Percentiles rank a stretch among this genome's conserved stretches.
phyloP scores from a whole-genome alignment of 257 asterid genomes.

The Ligustrum vulgare region DNA sequence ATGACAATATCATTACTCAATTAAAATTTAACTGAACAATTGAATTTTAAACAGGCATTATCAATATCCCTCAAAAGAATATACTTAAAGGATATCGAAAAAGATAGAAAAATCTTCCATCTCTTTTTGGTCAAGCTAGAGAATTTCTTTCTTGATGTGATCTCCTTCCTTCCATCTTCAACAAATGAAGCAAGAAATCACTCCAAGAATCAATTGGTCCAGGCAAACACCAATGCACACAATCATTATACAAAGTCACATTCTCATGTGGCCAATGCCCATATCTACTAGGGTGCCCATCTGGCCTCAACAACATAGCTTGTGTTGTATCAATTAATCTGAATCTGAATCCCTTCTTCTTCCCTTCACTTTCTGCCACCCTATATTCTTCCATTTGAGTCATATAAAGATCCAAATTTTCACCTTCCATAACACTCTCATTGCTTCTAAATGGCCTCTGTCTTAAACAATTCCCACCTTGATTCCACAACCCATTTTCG shows the following conservation, averaged over 20 bases:
- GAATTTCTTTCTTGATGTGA: constrained; percentile 30
- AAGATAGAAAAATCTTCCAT: constrained; percentile 14
- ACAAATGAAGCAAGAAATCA: constrained; percentile 48
- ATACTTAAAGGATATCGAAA: background rate
- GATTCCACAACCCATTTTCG: constrained; percentile 38
- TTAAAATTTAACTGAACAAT: background rate
- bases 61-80: background rate
- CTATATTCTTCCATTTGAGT: constrained; percentile 36
- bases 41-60: background rate
- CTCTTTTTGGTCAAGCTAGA: constrained; percentile 21
- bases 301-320: constrained; percentile 40
- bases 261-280: constrained; percentile 39
- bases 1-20: no score
- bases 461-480: constrained; percentile 34
- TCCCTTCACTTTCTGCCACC: constrained; percentile 26
- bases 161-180: constrained; percentile 48
- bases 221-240: constrained; percentile 51
- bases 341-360: constrained; percentile 19
- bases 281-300: constrained; percentile 42
- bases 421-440: constrained; percentile 31
- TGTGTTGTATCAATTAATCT: constrained; percentile 34
- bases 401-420: constrained; percentile 34
- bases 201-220: constrained; percentile 81
- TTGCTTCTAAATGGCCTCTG: constrained; percentile 30
- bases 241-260: constrained; percentile 40